Evolutionary conservation across 176 grass and related monocot species (phyloP).

Genomic region (Oryza glaberrima): DNA sequence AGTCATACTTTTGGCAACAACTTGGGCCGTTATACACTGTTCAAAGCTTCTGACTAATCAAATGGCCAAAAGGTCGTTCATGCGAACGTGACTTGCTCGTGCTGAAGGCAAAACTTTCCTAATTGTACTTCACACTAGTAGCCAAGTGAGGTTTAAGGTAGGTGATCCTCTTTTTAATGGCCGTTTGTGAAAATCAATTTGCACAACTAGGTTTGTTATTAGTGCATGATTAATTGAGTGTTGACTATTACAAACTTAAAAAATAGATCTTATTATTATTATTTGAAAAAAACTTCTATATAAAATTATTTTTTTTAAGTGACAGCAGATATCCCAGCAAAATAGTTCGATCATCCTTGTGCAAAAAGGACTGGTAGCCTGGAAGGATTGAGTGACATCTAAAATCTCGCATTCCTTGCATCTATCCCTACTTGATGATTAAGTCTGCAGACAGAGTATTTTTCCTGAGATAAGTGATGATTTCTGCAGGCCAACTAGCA

Average conservation of each 20-base stretch:
- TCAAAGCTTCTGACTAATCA: constrained; percentile 21
- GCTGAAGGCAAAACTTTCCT: neutral
- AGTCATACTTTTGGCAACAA: constrained; percentile 35
- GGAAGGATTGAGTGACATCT: neutral
- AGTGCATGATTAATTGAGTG: no score
- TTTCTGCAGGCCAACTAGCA: neutral
- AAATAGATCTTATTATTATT: no score
- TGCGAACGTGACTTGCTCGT: neutral
- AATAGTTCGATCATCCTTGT: neutral
- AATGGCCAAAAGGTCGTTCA: neutral
- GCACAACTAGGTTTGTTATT: no score
- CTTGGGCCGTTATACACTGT: constrained; percentile 25
- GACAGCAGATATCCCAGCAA: neutral
- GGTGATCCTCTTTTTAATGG: no score
- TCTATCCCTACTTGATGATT: neutral
- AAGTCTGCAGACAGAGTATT: neutral
- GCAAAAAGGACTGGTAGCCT: neutral
- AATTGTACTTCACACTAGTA: neutral
- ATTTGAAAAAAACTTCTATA: no score
- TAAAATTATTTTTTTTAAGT: no score
- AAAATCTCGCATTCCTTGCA: neutral
- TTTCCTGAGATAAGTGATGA: neutral
- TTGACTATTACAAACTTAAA: no score
- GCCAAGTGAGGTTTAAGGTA: neutral
- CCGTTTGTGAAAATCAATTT: no score